Base-by-base conservation (phyloP, 768 basidiomycete species). In the Chalciporus pseudorubinellus region DNA sequence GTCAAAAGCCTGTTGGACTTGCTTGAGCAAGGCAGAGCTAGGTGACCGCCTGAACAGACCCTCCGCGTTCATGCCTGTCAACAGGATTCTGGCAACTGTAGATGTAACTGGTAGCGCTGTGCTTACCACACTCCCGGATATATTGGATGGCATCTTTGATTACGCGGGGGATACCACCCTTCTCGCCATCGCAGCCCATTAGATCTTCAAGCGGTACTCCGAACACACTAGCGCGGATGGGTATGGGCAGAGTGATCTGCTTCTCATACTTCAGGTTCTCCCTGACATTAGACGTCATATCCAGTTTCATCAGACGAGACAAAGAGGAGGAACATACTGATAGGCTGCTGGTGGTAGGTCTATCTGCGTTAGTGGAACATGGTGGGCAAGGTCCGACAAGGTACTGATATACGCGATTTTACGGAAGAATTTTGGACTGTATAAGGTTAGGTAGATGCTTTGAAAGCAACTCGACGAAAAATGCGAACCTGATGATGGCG, bases 21-120 rank as follows among this genome's bases (percentile, higher is more conserved):
- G 83, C 51, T 76, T 81, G 22, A 93, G 74, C 58, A 89, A 64
- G 1, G 74, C 76, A 10, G 87, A 86, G 47, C 77, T 82, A 1
- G 91, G 87, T 6, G 88, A 91, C n/a, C 89, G 78, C 48, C 92
- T 77, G 68, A 94, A 94, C 2, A 94, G 70, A 0, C 92, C 92
- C 54, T 89, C 88, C 28, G 88, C 82, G 20, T 81, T 71, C 70
- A 93, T 49, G 48, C 66, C 89, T 75, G 47, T 13, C 12, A 24
- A 39, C 4, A 50, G 26, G 29, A 38, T 22, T 40, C 13, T 33
- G 16, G 39, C 21, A n/a, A 39, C 2, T 13, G 31, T 19, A 46
- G 16, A 34, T 18, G 16, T 18, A 41, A 38, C 26, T 18, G 14
- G 33, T 34, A 19, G 11, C 7, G 6, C 4, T 11, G 20, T 11